Evolutionary conservation across 2,329 filamentous ascomycete species (phyloP).

Genomic region (Trichophyton schoenleinii): DNA sequence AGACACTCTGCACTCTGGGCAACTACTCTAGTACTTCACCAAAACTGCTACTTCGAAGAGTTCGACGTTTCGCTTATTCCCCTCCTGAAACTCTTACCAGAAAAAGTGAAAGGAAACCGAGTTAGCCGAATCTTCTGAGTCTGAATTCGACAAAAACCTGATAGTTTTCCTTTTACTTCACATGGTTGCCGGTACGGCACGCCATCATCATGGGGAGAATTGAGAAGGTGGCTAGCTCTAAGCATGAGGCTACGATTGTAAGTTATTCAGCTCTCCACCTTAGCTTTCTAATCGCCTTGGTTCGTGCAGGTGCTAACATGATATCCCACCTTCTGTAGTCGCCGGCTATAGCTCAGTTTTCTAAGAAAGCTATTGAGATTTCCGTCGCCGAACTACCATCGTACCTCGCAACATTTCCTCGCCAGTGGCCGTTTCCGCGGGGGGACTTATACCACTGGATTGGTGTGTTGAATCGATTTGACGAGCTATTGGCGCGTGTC

Average conservation of each 20-base stretch:
- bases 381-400: constrained; percentile 65
- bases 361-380: constrained; percentile 54
- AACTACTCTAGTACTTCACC: not conserved
- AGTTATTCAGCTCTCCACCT: constrained; percentile 15
- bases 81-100: not conserved
- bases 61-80: not conserved
- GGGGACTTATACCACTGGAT: constrained; percentile 99
- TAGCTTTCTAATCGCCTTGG: not conserved
- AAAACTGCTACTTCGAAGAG: not conserved
- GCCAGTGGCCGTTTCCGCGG: constrained; percentile 85
- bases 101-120: not conserved
- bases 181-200: constrained; percentile 28
- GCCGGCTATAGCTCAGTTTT: constrained; percentile 72
- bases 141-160: not conserved
- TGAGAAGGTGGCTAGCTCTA: constrained; percentile 40
- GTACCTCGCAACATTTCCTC: constrained; percentile 67
- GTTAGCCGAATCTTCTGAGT: not conserved
- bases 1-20: not conserved
- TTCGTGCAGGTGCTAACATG: constrained; percentile 17
- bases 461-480: constrained; percentile 81
- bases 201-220: constrained; percentile 39
- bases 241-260: constrained; percentile 41
- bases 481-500: constrained; percentile 72
- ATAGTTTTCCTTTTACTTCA: constrained; percentile 17
- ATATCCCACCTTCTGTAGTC: constrained; percentile 46